Conservation (phyloP, 2,329 filamentous ascomycete species). For the Orbilia blumenaviensis region DNA sequence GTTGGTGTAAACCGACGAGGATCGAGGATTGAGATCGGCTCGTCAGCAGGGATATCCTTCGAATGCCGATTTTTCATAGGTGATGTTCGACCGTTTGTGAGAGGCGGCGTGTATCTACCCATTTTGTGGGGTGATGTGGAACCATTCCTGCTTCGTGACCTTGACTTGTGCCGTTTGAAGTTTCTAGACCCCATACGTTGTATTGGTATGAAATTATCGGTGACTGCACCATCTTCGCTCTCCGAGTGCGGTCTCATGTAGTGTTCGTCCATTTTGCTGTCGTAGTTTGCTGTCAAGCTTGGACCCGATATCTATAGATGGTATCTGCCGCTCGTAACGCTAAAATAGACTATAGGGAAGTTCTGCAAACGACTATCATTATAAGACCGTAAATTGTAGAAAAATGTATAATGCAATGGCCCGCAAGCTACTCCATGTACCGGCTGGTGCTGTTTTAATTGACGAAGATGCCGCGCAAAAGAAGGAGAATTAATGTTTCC, state of each 20-base stretch:
- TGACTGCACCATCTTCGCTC: conserved; percentile 50
- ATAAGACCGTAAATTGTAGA: conserved; percentile 48
- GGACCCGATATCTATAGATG: conserved; percentile 10
- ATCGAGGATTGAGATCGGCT: conserved; percentile 72
- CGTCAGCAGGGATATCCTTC: conserved; percentile 39
- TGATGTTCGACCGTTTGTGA: conserved; percentile 50
- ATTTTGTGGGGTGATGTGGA: conserved; percentile 50
- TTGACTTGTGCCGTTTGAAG: conserved; percentile 51
- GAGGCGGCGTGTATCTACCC: conserved; percentile 51
- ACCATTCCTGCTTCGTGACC: conserved; percentile 46
- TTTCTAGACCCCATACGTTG: conserved; percentile 48
- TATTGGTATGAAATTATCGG: conserved; percentile 50
- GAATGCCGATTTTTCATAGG: conserved; percentile 48
- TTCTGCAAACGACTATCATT: conserved; percentile 50
- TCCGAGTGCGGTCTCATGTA: conserved; percentile 46
- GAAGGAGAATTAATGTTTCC: conserved; percentile 1
- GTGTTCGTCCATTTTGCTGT: conserved; percentile 45
- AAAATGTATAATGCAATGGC: conserved; percentile 16
- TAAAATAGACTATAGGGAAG: conserved; percentile 39
- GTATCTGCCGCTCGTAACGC: conserved; percentile 38
- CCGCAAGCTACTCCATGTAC: conserved; percentile 35
- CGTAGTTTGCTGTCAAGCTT: not conserved
- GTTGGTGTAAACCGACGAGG: conserved; percentile 94
- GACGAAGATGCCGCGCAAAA: conserved; percentile 16
- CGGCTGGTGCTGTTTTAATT: conserved; percentile 11